Percentiles rank a stretch among this genome's conserved stretches.
Conservation (phyloP, 768 basidiomycete species). For the Lanmaoa rubissima region DNA sequence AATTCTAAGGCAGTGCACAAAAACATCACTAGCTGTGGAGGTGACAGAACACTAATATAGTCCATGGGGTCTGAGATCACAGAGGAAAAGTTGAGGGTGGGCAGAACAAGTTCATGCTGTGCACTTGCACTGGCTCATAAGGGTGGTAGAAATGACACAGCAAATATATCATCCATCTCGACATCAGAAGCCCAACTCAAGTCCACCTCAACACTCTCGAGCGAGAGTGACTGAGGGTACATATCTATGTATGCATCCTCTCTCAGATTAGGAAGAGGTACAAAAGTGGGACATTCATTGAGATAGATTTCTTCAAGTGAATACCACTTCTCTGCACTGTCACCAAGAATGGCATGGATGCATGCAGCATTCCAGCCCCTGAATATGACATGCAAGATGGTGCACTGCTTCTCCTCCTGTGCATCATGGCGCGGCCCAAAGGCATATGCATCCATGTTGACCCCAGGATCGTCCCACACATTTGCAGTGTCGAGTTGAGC, state of each 20-base stretch:
- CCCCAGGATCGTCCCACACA: constrained; percentile 54
- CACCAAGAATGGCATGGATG: constrained; percentile 67
- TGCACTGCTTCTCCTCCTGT: constrained; percentile 54
- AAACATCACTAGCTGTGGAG: constrained; percentile 16
- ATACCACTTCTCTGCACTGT: constrained; percentile 75
- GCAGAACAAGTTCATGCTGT: constrained; percentile 69
- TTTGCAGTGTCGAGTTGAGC: constrained; percentile 64
- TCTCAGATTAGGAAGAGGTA: not conserved
- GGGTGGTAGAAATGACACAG: constrained; percentile 7
- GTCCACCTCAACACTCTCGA: constrained; percentile 9
- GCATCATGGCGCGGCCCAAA: constrained; percentile 42
- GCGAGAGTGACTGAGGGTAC: not conserved
- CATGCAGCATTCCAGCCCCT: constrained; percentile 67
- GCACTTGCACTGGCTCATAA: constrained; percentile 44
- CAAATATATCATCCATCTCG: constrained; percentile 1
- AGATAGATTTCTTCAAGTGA: constrained; percentile 55
- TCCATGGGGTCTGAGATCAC: constrained; percentile 29
- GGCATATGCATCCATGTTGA: constrained; percentile 58
- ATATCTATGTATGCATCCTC: not conserved
- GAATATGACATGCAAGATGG: constrained; percentile 66
- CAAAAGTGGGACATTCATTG: constrained; percentile 7
- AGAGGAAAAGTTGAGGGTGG: constrained; percentile 71
- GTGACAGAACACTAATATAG: not conserved
- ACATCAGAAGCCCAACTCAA: constrained; percentile 7
- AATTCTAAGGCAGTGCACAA: constrained; percentile 28